These are phyloP conservation scores for Leucogyrophana mollusca DNA, from an alignment of 768 basidiomycete species.

Conservation along the genomic window DNA sequence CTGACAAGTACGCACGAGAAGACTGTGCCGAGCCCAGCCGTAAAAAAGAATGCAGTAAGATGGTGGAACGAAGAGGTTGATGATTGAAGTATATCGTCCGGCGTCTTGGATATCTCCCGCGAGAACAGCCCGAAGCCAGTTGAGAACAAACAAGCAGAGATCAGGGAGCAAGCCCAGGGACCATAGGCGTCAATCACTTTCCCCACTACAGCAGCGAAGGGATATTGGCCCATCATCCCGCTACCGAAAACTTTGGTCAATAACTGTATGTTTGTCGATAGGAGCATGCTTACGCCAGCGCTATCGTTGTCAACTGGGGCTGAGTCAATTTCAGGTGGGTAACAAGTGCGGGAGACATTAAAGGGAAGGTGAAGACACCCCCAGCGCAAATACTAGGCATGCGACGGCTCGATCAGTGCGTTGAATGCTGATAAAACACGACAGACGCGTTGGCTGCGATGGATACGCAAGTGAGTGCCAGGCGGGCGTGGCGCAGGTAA, in stretches of 20 bases:
- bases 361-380: slow-evolving; percentile 78
- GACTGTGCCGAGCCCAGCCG: slow-evolving; percentile 67
- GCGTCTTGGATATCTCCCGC: slow-evolving; percentile 47
- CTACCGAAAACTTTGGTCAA: slow-evolving; percentile 33
- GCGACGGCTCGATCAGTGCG: slow-evolving; percentile 7
- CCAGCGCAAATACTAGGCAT: slow-evolving; percentile 64
- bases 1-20: slow-evolving; percentile 55
- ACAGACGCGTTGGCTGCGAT: slow-evolving; percentile 66
- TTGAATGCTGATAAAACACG: not conserved
- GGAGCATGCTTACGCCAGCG: slow-evolving; percentile 56
- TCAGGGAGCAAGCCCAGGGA: slow-evolving; percentile 63
- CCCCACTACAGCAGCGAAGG: slow-evolving; percentile 68
- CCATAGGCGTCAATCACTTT: slow-evolving; percentile 67
- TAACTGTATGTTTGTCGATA: slow-evolving; percentile 3
- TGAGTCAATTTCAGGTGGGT: slow-evolving; percentile 63
- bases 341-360: slow-evolving; percentile 64
- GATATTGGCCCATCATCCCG: slow-evolving; percentile 84
- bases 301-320: slow-evolving; percentile 76
- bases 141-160: slow-evolving; percentile 57
- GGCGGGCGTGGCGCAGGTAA: slow-evolving; percentile 21
- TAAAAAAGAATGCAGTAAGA: slow-evolving; percentile 56
- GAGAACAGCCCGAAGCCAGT: slow-evolving; percentile 65
- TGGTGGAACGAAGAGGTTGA: slow-evolving; percentile 46
- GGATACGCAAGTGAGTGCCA: slow-evolving; percentile 44
- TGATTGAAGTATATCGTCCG: slow-evolving; percentile 35